Evolutionary conservation across 192 early-diverging fungal species (phyloP).

Genomic region (Funneliformis mosseae): DNA sequence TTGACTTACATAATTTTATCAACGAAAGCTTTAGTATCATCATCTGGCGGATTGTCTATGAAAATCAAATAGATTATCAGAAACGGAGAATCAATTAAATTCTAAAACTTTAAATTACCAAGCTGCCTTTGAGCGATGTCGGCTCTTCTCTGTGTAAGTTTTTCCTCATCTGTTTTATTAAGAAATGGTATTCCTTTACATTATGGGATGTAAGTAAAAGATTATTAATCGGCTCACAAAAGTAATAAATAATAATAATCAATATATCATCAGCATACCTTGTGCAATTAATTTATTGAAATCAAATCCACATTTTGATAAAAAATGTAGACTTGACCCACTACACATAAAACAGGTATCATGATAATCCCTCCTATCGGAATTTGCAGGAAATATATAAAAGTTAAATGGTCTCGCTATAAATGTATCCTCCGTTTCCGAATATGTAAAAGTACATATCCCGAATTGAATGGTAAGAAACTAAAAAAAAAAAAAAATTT

Average conservation of each 20-base stretch:
- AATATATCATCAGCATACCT: slow-evolving; percentile 45
- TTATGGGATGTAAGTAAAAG: slow-evolving; percentile 30
- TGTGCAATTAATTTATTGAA: slow-evolving; percentile 86
- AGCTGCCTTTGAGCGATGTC: slow-evolving; percentile 26
- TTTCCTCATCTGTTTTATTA: slow-evolving; percentile 24
- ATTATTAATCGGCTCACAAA: neutral
- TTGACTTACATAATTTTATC: slow-evolving; percentile 25
- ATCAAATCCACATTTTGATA: slow-evolving; percentile 78
- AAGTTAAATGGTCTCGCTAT: slow-evolving; percentile 86
- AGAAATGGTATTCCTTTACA: slow-evolving; percentile 28
- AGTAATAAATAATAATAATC: neutral
- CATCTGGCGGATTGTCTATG: slow-evolving; percentile 27
- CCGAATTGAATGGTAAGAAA: slow-evolving; percentile 80
- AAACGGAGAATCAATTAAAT: neutral
- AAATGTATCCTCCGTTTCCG: slow-evolving; percentile 55
- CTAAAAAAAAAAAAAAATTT: neutral
- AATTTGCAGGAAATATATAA: slow-evolving; percentile 75
- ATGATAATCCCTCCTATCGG: slow-evolving; percentile 47
- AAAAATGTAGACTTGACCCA: slow-evolving; percentile 69
- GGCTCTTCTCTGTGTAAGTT: slow-evolving; percentile 5
- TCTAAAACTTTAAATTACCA: slow-evolving; percentile 10
- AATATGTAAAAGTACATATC: slow-evolving; percentile 80
- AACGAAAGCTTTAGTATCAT: neutral
- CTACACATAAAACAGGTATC: slow-evolving; percentile 54
- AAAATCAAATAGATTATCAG: neutral